Conservation (phyloP, 805 yeast species). For the Metschnikowia kofuensis region DNA sequence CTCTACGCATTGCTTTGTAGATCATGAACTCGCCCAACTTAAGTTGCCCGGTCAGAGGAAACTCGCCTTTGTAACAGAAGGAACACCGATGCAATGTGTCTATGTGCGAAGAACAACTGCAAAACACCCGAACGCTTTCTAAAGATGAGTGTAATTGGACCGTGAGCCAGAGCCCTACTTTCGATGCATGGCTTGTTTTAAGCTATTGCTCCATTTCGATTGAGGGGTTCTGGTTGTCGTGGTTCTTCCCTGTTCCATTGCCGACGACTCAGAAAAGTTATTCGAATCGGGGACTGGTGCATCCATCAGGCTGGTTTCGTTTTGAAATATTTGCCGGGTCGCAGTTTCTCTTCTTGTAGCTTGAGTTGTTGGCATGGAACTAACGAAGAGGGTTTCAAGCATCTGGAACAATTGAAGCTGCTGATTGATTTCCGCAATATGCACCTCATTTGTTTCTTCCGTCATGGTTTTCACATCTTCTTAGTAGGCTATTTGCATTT, state of each 20-base stretch:
- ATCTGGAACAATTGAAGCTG: slow-evolving; percentile 1
- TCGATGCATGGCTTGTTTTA: slow-evolving; percentile 7
- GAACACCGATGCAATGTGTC: slow-evolving; percentile 49
- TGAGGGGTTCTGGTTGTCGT: neutral
- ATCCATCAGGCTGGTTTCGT: slow-evolving; percentile 7
- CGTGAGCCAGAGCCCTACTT: neutral
- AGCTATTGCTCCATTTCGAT: neutral
- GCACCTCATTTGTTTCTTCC: neutral
- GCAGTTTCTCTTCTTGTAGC: neutral
- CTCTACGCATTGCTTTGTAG: neutral
- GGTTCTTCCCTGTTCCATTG: slow-evolving; percentile 5
- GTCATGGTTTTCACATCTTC: slow-evolving; percentile 10
- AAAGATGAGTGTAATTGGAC: slow-evolving; percentile 7
- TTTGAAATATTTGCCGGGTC: slow-evolving; percentile 7
- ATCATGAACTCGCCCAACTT: slow-evolving; percentile 35
- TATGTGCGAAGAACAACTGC: slow-evolving; percentile 38
- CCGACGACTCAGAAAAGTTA: neutral
- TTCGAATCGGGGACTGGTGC: neutral
- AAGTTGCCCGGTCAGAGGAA: slow-evolving; percentile 41
- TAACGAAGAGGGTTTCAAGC: neutral
- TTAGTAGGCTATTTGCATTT: neutral
- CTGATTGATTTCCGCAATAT: neutral
- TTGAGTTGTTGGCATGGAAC: slow-evolving; percentile 1
- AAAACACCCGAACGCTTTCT: neutral
- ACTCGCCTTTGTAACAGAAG: slow-evolving; percentile 23